Evolutionary conservation across 176 grass and related monocot species (phyloP), one percentile per base, ranked within the genome.

Genomic region (Leersia perrieri): DNA sequence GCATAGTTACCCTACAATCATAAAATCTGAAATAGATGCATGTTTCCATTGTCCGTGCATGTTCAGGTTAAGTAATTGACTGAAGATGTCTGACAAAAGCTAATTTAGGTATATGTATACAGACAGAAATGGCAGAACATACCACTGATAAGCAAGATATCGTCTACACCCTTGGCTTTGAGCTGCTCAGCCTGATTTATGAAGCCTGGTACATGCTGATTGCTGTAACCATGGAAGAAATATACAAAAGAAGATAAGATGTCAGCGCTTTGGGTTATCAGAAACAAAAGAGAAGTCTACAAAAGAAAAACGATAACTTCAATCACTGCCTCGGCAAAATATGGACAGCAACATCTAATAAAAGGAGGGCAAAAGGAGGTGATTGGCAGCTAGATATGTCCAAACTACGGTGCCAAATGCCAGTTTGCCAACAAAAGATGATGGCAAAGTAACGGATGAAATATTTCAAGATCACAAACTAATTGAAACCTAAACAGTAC

Each of bases 171-270:
- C 90, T 99, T 99, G 79, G 89, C 87, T 86, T 95, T 95, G 27
- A 99, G 92, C 75, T 95, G 79, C 58, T 99, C 96, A 41, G 96
- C 88, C 75, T 80, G 81, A 62, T 84, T 88, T 44, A 99, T 90
- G 84, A 99, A 99, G 68, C 96, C 88, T 29, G 96, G 96, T 30
- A 99, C 96, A 62, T 99, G 96, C 82, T 93, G 87, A 80, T 87
- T 95, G 84, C 96, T 99, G 53, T 31, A 66, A 1, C 33, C 66
- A 89, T 14, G 16, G 22, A 91, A 80, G 51, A 83, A 58, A 66
- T 20, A 36, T 35, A 34, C 25, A 45, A 2, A 1, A 70, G 38
- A 3, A 78, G n/a, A 61, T 8, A 73, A 7, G 65, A 13, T 26
- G 14, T 91, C 45, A 87, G 73, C 32, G 51, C 33, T 13, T 35